Percentiles rank a stretch among this genome's conserved stretches.
phyloP scores from a whole-genome alignment of 176 grass and related monocot species.

The Bromus sterilis region DNA sequence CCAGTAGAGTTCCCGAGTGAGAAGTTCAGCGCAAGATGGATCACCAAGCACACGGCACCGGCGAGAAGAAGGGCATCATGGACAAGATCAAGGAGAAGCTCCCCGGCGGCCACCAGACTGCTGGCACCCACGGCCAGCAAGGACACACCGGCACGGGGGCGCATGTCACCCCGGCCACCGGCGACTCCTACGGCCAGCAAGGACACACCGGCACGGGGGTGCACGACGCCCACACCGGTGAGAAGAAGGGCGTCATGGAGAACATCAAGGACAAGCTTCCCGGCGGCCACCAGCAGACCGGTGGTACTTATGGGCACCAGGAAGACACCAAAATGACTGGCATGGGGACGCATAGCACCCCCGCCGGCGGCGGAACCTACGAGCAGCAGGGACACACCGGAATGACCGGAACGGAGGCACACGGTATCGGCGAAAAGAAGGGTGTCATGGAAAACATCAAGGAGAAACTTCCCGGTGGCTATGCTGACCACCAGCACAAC shows the following conservation, averaged over 20 bases:
- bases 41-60: slow-evolving; percentile 12
- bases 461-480: not conserved
- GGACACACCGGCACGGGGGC: too few species aligned
- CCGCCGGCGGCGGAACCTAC: not conserved
- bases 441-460: not conserved
- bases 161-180: not conserved
- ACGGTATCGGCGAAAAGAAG: not conserved
- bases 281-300: not conserved
- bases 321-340: not conserved
- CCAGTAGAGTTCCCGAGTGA: not conserved
- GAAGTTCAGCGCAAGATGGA: not conserved
- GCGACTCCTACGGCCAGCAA: not conserved
- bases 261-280: not conserved
- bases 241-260: not conserved
- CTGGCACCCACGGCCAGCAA: too few species aligned
- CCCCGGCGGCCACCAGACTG: slow-evolving; percentile 6
- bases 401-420: not conserved
- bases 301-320: not conserved
- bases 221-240: not conserved
- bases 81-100: slow-evolving; percentile 72
- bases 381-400: not conserved
- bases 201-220: not conserved
- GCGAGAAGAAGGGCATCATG: slow-evolving; percentile 61
- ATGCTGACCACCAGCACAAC: not conserved
- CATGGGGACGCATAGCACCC: not conserved